A percentile compares a stretch with the other conserved stretches of the same genome.
These are phyloP conservation scores for Xanthoconium stramineum DNA, from an alignment of 768 basidiomycete species.

Conservation along the genomic window DNA sequence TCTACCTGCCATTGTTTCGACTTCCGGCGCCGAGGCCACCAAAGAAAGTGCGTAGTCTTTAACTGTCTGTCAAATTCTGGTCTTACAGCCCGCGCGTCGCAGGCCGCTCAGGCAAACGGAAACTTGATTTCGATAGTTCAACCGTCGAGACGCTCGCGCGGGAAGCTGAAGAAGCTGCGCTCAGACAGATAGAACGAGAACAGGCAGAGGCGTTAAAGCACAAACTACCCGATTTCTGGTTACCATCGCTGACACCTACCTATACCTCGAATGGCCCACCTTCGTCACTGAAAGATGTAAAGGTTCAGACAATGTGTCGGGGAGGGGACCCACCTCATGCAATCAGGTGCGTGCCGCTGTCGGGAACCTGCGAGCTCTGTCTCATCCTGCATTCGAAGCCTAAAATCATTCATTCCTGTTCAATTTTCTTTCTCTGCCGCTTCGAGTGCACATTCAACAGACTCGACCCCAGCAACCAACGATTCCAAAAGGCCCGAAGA, in stretches of 20 bases:
- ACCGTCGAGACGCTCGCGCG: conserved; percentile 66
- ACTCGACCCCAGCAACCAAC: conserved; percentile 36
- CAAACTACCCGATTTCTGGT: conserved; percentile 97
- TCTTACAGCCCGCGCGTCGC: conserved; percentile 4
- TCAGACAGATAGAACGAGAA: conserved; percentile 78
- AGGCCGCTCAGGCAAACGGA: conserved; percentile 72
- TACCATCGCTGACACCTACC: conserved; percentile 88
- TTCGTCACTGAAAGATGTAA: conserved; percentile 70
- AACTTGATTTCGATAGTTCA: conserved; percentile 77
- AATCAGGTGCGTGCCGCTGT: conserved; percentile 54
- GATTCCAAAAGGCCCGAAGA: conserved; percentile 49
- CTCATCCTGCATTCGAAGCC: conserved; percentile 38
- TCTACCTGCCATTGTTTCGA: conserved; percentile 31
- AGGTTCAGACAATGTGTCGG: conserved; percentile 85
- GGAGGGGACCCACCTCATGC: conserved; percentile 77
- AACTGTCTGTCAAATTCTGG: background rate
- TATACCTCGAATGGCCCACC: conserved; percentile 61
- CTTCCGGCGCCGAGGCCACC: conserved; percentile 34
- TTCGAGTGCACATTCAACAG: conserved; percentile 36
- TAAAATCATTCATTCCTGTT: conserved; percentile 81
- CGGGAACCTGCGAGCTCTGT: background rate
- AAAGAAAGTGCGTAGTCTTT: conserved; percentile 35
- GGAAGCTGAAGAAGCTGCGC: conserved; percentile 87
- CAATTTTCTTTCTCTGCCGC: conserved; percentile 61
- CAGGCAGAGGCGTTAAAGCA: conserved; percentile 80